A percentile compares a stretch with the other conserved stretches of the same genome.
Conservation (phyloP, 2,329 filamentous ascomycete genomes). For the Corinectria fuckeliana region DNA sequence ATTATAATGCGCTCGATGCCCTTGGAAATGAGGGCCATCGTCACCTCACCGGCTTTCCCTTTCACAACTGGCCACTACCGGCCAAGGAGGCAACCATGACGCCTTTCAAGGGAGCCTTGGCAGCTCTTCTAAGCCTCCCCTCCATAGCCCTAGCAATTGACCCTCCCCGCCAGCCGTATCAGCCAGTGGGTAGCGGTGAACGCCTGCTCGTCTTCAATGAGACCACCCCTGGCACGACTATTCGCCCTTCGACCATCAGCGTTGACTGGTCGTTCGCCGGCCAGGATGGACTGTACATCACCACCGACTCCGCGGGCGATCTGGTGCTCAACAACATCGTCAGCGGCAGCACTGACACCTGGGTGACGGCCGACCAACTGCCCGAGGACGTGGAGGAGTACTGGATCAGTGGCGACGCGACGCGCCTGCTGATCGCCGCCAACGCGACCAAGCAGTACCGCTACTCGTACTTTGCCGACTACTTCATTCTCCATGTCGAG, state of each 20-base stretch:
- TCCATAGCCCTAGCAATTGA: conserved; percentile 47
- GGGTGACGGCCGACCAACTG: conserved; percentile 64
- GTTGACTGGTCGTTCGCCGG: conserved; percentile 65
- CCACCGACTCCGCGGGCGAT: conserved; percentile 54
- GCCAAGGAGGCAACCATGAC: conserved; percentile 12
- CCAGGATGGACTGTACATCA: conserved; percentile 68
- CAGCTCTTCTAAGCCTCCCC: conserved; percentile 30
- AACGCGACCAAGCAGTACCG: conserved; percentile 74
- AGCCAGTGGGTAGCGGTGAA: conserved; percentile 62
- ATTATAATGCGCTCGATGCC: neutral
- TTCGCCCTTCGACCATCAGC: conserved; percentile 54
- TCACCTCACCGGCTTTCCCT: too few species aligned
- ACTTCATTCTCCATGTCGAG: conserved; percentile 67
- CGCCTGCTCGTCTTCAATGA: conserved; percentile 67
- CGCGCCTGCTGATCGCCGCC: conserved; percentile 65
- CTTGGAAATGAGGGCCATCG: neutral
- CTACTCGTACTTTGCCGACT: conserved; percentile 72
- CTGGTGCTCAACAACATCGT: conserved; percentile 68
- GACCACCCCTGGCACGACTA: conserved; percentile 55
- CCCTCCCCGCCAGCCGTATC: conserved; percentile 59
- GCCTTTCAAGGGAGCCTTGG: conserved; percentile 9
- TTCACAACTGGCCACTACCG: neutral
- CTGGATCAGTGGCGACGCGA: conserved; percentile 66
- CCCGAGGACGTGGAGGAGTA: conserved; percentile 63
- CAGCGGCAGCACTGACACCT: conserved; percentile 61